These are phyloP conservation scores for Fraxinus albicans DNA, from an alignment of 305 asterid species.

Conservation along the genomic window DNA sequence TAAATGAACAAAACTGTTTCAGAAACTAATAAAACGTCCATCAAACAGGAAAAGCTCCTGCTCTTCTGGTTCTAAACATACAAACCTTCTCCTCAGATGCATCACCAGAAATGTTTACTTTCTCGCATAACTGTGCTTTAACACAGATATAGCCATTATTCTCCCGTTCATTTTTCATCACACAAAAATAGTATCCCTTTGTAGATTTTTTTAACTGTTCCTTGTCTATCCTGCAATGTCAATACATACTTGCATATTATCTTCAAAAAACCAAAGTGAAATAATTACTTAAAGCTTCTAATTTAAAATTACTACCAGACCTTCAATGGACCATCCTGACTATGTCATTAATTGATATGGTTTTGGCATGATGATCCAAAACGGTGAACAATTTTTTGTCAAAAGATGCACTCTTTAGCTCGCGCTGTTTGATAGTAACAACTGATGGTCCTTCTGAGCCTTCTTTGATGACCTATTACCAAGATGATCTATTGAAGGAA, in stretches of 20 bases:
- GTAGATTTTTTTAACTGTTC: conserved; percentile 76
- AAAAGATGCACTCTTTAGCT: conserved; percentile 72
- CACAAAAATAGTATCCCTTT: conserved; percentile 66
- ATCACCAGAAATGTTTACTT: conserved; percentile 50
- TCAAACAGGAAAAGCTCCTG: background rate
- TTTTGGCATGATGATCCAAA: conserved; percentile 60
- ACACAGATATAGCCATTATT: conserved; percentile 69
- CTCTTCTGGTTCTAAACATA: conserved; percentile 11
- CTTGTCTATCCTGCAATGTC: conserved; percentile 74
- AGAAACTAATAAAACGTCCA: background rate
- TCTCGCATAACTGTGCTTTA: conserved; percentile 76
- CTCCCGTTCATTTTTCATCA: conserved; percentile 66
- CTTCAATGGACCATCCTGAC: conserved; percentile 88
- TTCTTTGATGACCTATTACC: conserved; percentile 65
- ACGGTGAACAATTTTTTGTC: conserved; percentile 84
- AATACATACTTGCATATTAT: conserved; percentile 16
- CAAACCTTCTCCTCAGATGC: conserved; percentile 64
- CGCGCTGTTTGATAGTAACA: conserved; percentile 54
- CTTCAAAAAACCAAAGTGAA: conserved; percentile 16
- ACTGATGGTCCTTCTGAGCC: conserved; percentile 71
- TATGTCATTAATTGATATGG: conserved; percentile 63
- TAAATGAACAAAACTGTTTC: conserved; percentile 8
- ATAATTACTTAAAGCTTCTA: conserved; percentile 18
- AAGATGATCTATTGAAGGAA: conserved; percentile 11
- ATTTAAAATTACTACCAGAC: conserved; percentile 37